These are phyloP conservation scores for Anacardium occidentale DNA, from an alignment of 345 rosid genomes.

Conservation along the genomic window DNA sequence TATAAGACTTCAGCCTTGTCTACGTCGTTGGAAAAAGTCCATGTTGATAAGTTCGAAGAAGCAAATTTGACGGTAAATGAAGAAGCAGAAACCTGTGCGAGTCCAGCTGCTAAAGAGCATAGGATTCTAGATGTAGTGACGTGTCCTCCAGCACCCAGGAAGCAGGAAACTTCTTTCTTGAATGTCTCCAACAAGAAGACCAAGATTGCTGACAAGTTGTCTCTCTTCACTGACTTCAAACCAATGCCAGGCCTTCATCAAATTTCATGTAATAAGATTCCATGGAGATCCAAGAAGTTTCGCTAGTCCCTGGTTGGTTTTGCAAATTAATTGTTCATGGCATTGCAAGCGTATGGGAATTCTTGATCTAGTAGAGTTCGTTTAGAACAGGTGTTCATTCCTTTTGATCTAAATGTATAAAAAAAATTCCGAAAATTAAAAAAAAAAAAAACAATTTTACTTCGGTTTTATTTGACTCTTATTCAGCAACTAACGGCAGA, in stretches of 20 bases:
- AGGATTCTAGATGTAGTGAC: conserved; percentile 19
- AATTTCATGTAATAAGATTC: conserved; percentile 1
- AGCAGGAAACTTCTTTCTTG: background rate
- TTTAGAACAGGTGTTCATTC: background rate
- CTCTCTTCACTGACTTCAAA: background rate
- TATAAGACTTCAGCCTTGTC: background rate
- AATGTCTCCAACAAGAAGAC: background rate
- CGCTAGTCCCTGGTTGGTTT: background rate
- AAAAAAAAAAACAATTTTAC: too few species aligned
- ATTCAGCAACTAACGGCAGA: too few species aligned
- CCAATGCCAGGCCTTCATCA: background rate
- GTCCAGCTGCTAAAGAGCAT: conserved; percentile 28
- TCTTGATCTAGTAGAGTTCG: too few species aligned
- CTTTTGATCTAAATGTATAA: background rate
- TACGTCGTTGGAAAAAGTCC: background rate
- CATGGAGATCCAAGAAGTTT: background rate
- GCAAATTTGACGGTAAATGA: too few species aligned
- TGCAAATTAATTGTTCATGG: background rate
- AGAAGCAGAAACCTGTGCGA: conserved; percentile 19
- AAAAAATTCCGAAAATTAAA: too few species aligned
- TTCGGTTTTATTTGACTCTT: background rate
- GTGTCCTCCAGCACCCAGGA: conserved; percentile 43
- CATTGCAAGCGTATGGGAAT: too few species aligned
- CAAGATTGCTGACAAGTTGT: background rate
- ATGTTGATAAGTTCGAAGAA: too few species aligned